Conservation (phyloP, 2,329 filamentous ascomycete genomes). For the Colletotrichum tropicicola region DNA sequence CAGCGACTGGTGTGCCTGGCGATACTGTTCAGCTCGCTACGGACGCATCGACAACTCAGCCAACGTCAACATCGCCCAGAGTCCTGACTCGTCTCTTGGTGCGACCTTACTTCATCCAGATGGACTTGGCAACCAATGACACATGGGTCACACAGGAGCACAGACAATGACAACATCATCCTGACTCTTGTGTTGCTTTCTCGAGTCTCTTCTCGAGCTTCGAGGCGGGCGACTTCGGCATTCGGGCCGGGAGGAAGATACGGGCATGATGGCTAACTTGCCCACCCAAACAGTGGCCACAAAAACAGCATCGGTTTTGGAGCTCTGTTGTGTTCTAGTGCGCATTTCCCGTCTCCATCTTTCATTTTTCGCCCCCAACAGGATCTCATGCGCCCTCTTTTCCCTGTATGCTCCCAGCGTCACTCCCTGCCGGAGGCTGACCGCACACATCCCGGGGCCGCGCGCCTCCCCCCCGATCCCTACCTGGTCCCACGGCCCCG, state of each 20-base stretch:
- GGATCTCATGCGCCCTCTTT: background rate
- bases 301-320: too few species aligned
- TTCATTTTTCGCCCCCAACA: background rate
- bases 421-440: too few species aligned
- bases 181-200: background rate
- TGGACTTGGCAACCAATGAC: background rate
- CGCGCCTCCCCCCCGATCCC: too few species aligned
- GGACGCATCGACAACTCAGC: background rate
- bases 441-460: too few species aligned
- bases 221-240: background rate
- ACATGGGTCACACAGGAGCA: background rate
- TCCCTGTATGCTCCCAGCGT: too few species aligned
- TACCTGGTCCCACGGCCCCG: too few species aligned
- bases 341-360: background rate
- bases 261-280: background rate
- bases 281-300: background rate
- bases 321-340: constrained; percentile 6
- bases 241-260: background rate
- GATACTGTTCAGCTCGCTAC: too few species aligned
- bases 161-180: background rate
- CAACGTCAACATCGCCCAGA: background rate
- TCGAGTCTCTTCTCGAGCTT: background rate
- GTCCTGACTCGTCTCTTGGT: background rate
- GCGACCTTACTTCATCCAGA: background rate
- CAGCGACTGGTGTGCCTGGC: too few species aligned